Percentiles rank a stretch among this genome's conserved stretches.
Conservation (phyloP, 345 rosid species). For the Dipteronia sinensis region DNA sequence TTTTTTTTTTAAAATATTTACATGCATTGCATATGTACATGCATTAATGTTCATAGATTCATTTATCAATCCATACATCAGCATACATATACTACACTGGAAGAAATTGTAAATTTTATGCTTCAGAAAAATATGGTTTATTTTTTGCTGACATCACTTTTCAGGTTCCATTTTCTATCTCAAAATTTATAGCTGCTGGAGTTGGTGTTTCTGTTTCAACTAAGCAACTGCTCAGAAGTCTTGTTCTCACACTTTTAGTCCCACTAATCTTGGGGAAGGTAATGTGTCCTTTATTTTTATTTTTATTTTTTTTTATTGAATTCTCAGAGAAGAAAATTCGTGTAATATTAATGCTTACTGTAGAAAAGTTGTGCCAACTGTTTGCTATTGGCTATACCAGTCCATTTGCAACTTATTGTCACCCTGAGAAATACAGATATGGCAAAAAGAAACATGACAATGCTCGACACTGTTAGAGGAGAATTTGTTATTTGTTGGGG, state of each 20-base stretch:
- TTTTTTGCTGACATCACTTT: slow-evolving; percentile 10
- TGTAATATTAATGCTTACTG: not conserved
- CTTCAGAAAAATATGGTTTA: not conserved
- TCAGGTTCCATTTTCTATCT: slow-evolving; percentile 88
- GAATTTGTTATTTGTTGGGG: not conserved
- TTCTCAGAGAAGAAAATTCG: slow-evolving; percentile 7
- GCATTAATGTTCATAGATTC: not conserved
- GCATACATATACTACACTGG: not conserved
- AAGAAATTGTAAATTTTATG: not conserved
- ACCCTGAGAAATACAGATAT: not conserved
- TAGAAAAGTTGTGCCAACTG: not conserved
- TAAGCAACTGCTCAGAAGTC: slow-evolving; percentile 73
- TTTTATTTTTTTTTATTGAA: not conserved
- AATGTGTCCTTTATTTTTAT: slow-evolving; percentile 17
- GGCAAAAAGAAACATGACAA: not conserved
- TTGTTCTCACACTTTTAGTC: slow-evolving; percentile 65
- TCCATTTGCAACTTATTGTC: not conserved
- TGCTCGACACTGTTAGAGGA: not conserved
- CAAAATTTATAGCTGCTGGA: slow-evolving; percentile 80
- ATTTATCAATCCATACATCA: not conserved
- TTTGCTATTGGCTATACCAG: not conserved
- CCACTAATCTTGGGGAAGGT: slow-evolving; percentile 93
- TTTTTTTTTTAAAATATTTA: too few relatives aligned
- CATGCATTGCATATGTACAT: not conserved
- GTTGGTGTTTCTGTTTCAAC: slow-evolving; percentile 85